Evolutionary conservation across 768 basidiomycete species (phyloP).

Genomic region (Boletus rubroflammeus): DNA sequence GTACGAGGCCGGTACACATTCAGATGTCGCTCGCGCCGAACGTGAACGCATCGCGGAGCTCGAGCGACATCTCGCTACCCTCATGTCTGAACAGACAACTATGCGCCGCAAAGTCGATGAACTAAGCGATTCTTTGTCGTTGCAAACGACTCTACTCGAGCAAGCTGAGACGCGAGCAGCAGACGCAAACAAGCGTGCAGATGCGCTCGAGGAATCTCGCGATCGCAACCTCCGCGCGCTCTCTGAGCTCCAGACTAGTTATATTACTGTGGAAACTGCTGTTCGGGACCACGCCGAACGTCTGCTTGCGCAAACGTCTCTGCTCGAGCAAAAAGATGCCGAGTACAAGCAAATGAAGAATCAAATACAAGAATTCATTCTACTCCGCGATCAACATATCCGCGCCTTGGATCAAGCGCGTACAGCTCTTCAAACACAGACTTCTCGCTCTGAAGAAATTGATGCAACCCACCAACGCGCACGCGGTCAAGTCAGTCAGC

Average conservation of each 20-base stretch:
- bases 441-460: slow-evolving; percentile 74
- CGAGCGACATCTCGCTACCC: slow-evolving; percentile 62
- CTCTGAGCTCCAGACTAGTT: slow-evolving; percentile 63
- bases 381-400: slow-evolving; percentile 79
- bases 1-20: slow-evolving; percentile 63
- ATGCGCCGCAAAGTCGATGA: slow-evolving; percentile 73
- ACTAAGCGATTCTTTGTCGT: slow-evolving; percentile 64
- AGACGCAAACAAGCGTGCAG: slow-evolving; percentile 74
- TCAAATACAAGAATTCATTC: slow-evolving; percentile 68
- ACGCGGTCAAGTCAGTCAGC: slow-evolving; percentile 59
- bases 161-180: slow-evolving; percentile 75
- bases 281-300: slow-evolving; percentile 76
- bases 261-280: slow-evolving; percentile 55
- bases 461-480: slow-evolving; percentile 70
- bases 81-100: slow-evolving; percentile 58
- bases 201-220: slow-evolving; percentile 66
- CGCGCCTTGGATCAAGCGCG: slow-evolving; percentile 85
- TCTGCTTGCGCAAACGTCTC: slow-evolving; percentile 67
- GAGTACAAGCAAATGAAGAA: slow-evolving; percentile 62
- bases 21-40: slow-evolving; percentile 68
- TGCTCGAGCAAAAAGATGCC: slow-evolving; percentile 73
- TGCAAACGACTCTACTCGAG: slow-evolving; percentile 73
- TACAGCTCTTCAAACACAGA: slow-evolving; percentile 69
- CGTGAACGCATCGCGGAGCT: slow-evolving; percentile 72
- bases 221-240: slow-evolving; percentile 61